phyloP scores from a whole-genome alignment of 192 early-diverging fungal genomes.

The Glomus cerebriforme region DNA sequence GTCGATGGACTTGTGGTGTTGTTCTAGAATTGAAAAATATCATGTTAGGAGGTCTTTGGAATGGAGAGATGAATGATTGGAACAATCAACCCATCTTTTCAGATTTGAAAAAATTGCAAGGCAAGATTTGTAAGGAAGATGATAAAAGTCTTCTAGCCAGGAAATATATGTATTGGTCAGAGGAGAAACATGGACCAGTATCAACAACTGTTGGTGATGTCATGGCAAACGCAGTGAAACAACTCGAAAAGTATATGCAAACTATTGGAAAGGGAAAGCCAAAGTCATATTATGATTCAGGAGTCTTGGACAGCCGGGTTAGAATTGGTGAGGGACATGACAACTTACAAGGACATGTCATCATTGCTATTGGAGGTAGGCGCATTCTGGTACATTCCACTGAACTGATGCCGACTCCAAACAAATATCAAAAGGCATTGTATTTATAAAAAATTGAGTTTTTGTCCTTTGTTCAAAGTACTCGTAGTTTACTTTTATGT shows the following conservation, averaged over 20 bases:
- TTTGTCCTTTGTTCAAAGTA: not conserved
- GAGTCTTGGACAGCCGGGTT: slow-evolving; percentile 39
- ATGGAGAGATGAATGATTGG: slow-evolving; percentile 29
- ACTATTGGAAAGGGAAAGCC: slow-evolving; percentile 36
- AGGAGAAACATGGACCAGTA: slow-evolving; percentile 29
- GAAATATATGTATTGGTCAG: slow-evolving; percentile 41
- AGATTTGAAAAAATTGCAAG: slow-evolving; percentile 33
- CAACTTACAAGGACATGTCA: slow-evolving; percentile 39
- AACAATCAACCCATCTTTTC: slow-evolving; percentile 19
- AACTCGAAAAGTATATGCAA: slow-evolving; percentile 38
- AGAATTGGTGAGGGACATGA: slow-evolving; percentile 37
- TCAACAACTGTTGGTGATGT: slow-evolving; percentile 33
- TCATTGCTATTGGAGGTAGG: slow-evolving; percentile 38
- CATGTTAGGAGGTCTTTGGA: slow-evolving; percentile 38
- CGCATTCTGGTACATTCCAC: slow-evolving; percentile 31
- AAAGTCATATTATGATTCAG: slow-evolving; percentile 31
- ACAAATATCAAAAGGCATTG: slow-evolving; percentile 35
- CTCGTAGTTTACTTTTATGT: too few relatives aligned
- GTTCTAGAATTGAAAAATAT: slow-evolving; percentile 40
- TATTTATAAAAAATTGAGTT: slow-evolving; percentile 29
- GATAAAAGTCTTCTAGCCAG: slow-evolving; percentile 31
- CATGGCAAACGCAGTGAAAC: slow-evolving; percentile 36
- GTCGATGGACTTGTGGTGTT: slow-evolving; percentile 24
- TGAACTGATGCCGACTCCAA: slow-evolving; percentile 29
- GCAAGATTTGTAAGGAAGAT: slow-evolving; percentile 30